phyloP scores from a whole-genome alignment of 108 stramenopile species.

The Mayamaea pseudoterrestris region DNA sequence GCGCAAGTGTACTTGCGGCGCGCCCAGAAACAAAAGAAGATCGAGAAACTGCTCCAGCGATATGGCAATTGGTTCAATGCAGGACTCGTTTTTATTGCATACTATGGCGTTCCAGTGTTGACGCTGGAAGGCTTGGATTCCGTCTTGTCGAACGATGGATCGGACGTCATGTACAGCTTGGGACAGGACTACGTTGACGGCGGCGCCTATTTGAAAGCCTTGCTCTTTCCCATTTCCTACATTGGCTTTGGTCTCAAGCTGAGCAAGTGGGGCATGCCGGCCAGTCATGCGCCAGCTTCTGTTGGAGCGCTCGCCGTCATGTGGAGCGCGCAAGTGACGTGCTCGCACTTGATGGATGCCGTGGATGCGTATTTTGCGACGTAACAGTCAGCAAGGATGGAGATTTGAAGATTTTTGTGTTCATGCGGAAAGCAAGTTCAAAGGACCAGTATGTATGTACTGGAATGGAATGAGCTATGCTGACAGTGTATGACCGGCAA shows the following conservation, averaged over 20 bases:
- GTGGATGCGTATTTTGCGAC: constrained; percentile 17
- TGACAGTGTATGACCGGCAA: no score
- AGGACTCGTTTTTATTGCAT: constrained; percentile 32
- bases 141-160: background rate
- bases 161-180: background rate
- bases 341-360: constrained; percentile 45
- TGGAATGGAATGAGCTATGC: no score
- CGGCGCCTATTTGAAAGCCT: constrained; percentile 22
- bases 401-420: no score
- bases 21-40: constrained; percentile 13
- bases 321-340: constrained; percentile 57
- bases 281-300: constrained; percentile 17
- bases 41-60: constrained; percentile 26
- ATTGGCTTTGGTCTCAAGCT: constrained; percentile 53
- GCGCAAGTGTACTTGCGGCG: constrained; percentile 19
- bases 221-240: constrained; percentile 58
- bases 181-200: background rate
- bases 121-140: constrained; percentile 1
- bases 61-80: constrained; percentile 18
- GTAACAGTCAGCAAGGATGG: background rate
- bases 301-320: constrained; percentile 62
- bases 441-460: no score
- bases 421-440: no score
- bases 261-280: constrained; percentile 42
- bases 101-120: constrained; percentile 62